phyloP scores from a whole-genome alignment of 257 asterid genomes.

The Capsicum chinense region DNA sequence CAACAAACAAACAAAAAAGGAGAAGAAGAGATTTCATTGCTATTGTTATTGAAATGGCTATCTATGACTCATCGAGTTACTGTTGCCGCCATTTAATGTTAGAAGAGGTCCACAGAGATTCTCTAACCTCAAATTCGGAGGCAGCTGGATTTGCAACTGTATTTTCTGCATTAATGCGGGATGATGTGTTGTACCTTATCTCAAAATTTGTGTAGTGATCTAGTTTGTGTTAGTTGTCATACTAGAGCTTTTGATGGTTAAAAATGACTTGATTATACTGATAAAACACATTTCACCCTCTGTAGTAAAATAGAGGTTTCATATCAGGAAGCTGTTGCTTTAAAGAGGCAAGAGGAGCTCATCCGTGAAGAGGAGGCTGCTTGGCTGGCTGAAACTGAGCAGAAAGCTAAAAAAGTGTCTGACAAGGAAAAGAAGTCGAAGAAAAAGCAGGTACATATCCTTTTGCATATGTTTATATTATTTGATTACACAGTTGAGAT shows the following conservation, averaged over 20 bases:
- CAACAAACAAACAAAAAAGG: not conserved
- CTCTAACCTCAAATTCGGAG: not conserved
- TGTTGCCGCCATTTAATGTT: not conserved
- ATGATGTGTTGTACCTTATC: constrained; percentile 15
- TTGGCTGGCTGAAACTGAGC: constrained; percentile 79
- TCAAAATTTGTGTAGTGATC: not conserved
- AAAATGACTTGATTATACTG: constrained; percentile 21
- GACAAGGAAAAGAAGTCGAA: constrained; percentile 78
- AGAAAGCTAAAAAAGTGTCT: constrained; percentile 61
- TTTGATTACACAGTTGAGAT: constrained; percentile 17
- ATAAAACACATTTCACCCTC: not conserved
- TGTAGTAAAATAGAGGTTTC: constrained; percentile 87
- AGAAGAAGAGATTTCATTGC: not conserved
- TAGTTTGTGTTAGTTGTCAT: not conserved
- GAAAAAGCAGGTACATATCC: constrained; percentile 59
- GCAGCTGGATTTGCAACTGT: not conserved
- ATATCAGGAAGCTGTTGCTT: constrained; percentile 87
- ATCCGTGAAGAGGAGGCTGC: constrained; percentile 95
- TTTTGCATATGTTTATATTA: constrained; percentile 16
- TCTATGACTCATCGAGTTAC: not conserved
- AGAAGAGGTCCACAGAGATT: not conserved
- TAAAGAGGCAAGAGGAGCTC: constrained; percentile 94
- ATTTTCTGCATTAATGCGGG: constrained; percentile 15
- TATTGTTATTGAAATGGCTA: constrained; percentile 16
- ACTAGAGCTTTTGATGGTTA: constrained; percentile 15